Percentiles rank a stretch among this genome's conserved stretches.
Conservation (phyloP, 208 protist species). For the Leishmania braziliensis region DNA sequence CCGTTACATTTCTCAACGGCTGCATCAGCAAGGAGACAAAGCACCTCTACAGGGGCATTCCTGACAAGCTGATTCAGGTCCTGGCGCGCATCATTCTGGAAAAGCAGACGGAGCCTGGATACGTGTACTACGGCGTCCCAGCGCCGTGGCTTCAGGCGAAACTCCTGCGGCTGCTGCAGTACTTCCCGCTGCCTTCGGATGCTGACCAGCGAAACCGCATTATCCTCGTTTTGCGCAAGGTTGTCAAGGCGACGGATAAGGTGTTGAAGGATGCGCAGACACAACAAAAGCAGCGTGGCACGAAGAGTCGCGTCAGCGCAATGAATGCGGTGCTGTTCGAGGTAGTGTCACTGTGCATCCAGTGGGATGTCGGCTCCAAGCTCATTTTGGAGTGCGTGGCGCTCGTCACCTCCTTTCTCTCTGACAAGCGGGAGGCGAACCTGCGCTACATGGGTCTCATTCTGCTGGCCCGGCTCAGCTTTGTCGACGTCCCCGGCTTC, state of each 20-base stretch:
- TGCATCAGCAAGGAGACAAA: conserved; percentile 79
- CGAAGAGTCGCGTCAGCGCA: conserved; percentile 96
- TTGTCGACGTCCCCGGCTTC: conserved; percentile 52
- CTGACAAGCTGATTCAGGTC: conserved; percentile 79
- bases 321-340: conserved; percentile 98
- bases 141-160: conserved; percentile 99
- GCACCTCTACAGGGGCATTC: conserved; percentile 61
- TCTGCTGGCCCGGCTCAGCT: conserved; percentile 77
- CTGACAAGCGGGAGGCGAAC: conserved; percentile 91
- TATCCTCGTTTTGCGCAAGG: conserved; percentile 73
- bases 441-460: conserved; percentile 90
- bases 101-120: conserved; percentile 90
- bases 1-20: conserved; percentile 92
- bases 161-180: conserved; percentile 96
- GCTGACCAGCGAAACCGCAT: conserved; percentile 46
- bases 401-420: conserved; percentile 90
- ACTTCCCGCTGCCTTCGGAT: conserved; percentile 91
- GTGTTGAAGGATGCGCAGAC: conserved; percentile 84
- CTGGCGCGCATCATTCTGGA: conserved; percentile 86
- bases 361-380: conserved; percentile 85
- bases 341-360: conserved; percentile 94
- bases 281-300: conserved; percentile 83
- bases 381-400: conserved; percentile 79
- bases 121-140: conserved; percentile 98
- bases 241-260: conserved; percentile 88